Conservation (phyloP, 2,329 filamentous ascomycete species). For the Sporothrix luriei region DNA sequence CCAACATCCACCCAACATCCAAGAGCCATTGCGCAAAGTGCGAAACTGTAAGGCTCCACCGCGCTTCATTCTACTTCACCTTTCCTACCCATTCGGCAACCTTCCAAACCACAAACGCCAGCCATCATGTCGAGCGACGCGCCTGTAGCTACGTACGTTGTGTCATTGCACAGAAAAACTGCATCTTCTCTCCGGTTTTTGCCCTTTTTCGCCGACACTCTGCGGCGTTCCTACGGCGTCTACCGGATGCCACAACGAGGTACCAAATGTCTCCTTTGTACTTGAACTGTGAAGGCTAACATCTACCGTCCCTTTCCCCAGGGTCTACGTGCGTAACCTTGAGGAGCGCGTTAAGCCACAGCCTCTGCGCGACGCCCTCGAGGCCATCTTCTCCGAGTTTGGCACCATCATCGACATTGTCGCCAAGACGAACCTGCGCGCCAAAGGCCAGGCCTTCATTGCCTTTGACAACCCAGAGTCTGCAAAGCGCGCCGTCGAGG, state of each 20-base stretch:
- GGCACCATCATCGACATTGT: slow-evolving; percentile 77
- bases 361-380: slow-evolving; percentile 70
- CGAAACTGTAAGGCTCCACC: not conserved
- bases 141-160: slow-evolving; percentile 65
- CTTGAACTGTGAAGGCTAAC: not conserved
- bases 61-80: not conserved
- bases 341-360: slow-evolving; percentile 89
- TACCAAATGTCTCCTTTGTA: not conserved
- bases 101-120: not conserved
- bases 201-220: slow-evolving; percentile 54
- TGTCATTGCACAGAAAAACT: slow-evolving; percentile 65
- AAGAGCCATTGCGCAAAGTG: too few species aligned
- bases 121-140: slow-evolving; percentile 43
- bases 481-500: slow-evolving; percentile 80
- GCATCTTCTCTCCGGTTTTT: not conserved
- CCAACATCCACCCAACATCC: not conserved
- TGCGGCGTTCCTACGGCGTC: slow-evolving; percentile 37
- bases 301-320: slow-evolving; percentile 39
- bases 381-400: slow-evolving; percentile 83
- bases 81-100: not conserved
- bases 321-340: slow-evolving; percentile 77
- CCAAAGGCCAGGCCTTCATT: slow-evolving; percentile 93
- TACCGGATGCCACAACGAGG: not conserved
- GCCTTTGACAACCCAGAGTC: slow-evolving; percentile 82
- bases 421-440: slow-evolving; percentile 76